Evolutionary conservation across 1,284 basidiomycete species (phyloP).

Genomic region (Melanopsichium pennsylvanicum): DNA sequence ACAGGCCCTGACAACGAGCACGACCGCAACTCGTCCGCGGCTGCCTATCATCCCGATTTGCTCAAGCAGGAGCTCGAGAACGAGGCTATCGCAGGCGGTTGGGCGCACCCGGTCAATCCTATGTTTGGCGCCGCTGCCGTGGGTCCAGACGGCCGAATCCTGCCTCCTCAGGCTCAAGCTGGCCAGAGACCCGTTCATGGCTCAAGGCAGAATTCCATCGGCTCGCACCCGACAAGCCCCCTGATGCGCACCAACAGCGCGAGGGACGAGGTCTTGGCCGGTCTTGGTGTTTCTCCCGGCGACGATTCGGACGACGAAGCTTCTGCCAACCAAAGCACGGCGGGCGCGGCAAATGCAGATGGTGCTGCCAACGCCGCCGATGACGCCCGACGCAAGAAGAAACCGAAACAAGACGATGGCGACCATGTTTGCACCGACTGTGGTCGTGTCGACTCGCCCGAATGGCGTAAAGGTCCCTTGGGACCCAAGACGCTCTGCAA

Average conservation of each 20-base stretch:
- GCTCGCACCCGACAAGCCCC: conserved; percentile 41
- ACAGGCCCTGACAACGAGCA: conserved; percentile 28
- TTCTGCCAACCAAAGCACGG: conserved; percentile 6
- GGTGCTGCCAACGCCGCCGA: conserved; percentile 12
- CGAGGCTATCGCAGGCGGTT: conserved; percentile 16
- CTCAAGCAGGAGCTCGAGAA: conserved; percentile 47
- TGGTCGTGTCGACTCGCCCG: conserved; percentile 61
- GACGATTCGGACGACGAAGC: conserved; percentile 43
- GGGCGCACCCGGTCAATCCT: conserved; percentile 29
- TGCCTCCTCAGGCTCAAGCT: conserved; percentile 4
- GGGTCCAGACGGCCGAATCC: conserved; percentile 27
- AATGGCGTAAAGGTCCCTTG: conserved; percentile 63
- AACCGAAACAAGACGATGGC: conserved; percentile 52
- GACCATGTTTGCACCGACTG: conserved; percentile 64
- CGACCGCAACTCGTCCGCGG: conserved; percentile 20
- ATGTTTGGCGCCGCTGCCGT: conserved; percentile 36
- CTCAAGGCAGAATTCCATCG: conserved; percentile 38
- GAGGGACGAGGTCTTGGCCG: conserved; percentile 33
- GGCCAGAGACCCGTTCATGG: conserved; percentile 9
- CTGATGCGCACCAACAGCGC: conserved; percentile 32
- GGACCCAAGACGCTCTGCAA: conserved; percentile 62
- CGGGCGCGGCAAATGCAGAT: conserved; percentile 9
- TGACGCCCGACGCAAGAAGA: conserved; percentile 49
- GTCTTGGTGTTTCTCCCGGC: conserved; percentile 28
- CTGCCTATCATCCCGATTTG: conserved; percentile 41